Evolutionary conservation across 2,329 filamentous ascomycete genomes (phyloP).

Genomic region (Paecilomyces sp.): DNA sequence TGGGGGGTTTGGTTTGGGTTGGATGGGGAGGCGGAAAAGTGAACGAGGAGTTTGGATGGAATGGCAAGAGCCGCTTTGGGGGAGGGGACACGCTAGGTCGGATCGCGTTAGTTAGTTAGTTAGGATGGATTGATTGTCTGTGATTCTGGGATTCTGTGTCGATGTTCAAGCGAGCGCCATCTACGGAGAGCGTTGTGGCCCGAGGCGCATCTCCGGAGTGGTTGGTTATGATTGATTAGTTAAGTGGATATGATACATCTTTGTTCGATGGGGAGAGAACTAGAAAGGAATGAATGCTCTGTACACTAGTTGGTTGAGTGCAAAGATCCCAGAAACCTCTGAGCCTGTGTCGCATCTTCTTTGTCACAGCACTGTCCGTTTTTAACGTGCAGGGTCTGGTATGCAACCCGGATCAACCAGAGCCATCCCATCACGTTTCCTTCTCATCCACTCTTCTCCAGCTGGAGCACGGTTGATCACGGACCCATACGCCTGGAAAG

Average conservation of each 20-base stretch:
- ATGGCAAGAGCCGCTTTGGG: slow-evolving; percentile 18
- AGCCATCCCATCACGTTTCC: not conserved
- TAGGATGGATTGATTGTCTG: no score
- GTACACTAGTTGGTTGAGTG: not conserved
- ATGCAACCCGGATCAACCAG: not conserved
- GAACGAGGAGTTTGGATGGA: slow-evolving; percentile 16
- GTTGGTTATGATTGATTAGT: no score
- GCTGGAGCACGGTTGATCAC: not conserved
- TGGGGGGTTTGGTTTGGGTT: not conserved
- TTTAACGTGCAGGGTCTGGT: not conserved
- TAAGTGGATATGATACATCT: not conserved
- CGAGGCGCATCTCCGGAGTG: not conserved
- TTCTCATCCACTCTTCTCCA: not conserved
- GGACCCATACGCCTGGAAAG: not conserved
- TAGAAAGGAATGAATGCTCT: not conserved
- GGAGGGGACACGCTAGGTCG: slow-evolving; percentile 14
- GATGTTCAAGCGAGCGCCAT: slow-evolving; percentile 6
- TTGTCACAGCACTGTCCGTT: not conserved
- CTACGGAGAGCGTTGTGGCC: not conserved
- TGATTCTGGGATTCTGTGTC: no score
- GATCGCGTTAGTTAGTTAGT: slow-evolving; percentile 1
- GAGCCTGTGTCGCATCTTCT: not conserved
- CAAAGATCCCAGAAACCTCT: not conserved
- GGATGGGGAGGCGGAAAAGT: slow-evolving; percentile 8
- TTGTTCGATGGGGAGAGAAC: not conserved